A percentile compares a stretch with the other conserved stretches of the same genome.
These are phyloP conservation scores for Simplicillium sp. DNA, from an alignment of 2,329 filamentous ascomycete genomes.

Conservation along the genomic window DNA sequence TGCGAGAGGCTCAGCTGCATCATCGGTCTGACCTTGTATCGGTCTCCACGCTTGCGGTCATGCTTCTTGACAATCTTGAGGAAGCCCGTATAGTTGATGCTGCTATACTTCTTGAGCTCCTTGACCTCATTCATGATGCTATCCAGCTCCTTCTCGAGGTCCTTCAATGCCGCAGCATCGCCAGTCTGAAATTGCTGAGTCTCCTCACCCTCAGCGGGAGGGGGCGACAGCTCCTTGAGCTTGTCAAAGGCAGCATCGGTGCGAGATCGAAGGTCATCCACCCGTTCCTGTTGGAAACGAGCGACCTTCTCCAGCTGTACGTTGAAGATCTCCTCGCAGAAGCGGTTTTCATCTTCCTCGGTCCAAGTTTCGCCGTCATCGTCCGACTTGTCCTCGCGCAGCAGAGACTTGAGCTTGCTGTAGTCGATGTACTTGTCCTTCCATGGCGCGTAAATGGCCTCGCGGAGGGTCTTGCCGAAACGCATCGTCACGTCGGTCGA, in stretches of 20 bases:
- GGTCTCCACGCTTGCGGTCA: conserved; percentile 79
- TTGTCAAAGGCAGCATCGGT: conserved; percentile 53
- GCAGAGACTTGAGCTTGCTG: conserved; percentile 76
- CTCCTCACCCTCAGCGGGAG: conserved; percentile 42
- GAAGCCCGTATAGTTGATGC: conserved; percentile 95
- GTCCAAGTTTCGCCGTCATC: conserved; percentile 71
- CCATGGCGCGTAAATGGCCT: conserved; percentile 78
- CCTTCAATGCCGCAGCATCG: conserved; percentile 45
- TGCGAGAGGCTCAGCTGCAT: conserved; percentile 84
- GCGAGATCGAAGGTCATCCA: conserved; percentile 45
- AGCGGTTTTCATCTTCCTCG: conserved; percentile 83
- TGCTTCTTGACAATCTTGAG: conserved; percentile 99
- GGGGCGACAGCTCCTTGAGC: conserved; percentile 69
- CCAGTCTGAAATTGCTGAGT: conserved; percentile 12
- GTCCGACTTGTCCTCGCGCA: conserved; percentile 63
- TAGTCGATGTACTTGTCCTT: conserved; percentile 94
- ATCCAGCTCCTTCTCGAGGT: conserved; percentile 74
- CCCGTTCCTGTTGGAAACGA: conserved; percentile 74
- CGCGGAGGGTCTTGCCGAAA: conserved; percentile 81
- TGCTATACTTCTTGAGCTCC: conserved; percentile 90
- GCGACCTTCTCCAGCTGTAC: conserved; percentile 93
- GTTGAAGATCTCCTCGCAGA: conserved; percentile 93
- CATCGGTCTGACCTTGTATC: conserved; percentile 83
- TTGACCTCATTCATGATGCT: conserved; percentile 81
- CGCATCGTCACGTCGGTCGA: conserved; percentile 50